A percentile compares a stretch with the other conserved stretches of the same genome.
These are phyloP conservation scores for Amylostereum areolatum DNA, from an alignment of 1,284 basidiomycete genomes.

Conservation along the genomic window DNA sequence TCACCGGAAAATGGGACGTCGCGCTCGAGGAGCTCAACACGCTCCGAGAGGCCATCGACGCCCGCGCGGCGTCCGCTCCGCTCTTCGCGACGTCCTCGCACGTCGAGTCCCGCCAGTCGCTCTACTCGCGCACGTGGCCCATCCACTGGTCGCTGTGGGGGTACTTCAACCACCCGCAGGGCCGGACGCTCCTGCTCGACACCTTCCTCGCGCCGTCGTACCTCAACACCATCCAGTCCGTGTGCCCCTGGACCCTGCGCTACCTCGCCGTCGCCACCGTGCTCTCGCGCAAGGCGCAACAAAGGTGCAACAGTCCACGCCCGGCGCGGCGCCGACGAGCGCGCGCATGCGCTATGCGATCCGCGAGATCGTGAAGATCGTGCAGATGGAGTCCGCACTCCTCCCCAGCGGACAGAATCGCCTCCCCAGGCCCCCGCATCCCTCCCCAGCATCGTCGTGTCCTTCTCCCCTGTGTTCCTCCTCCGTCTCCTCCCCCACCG, in stretches of 20 bases:
- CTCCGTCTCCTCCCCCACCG: too few relatives aligned
- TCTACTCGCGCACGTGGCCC: conserved; percentile 96
- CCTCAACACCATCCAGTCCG: conserved; percentile 97
- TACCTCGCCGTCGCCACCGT: conserved; percentile 93
- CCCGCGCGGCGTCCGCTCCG: conserved; percentile 48
- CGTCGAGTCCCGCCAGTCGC: conserved; percentile 66
- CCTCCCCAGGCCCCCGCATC: too few relatives aligned
- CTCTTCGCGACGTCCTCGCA: conserved; percentile 38
- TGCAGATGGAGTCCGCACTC: conserved; percentile 63
- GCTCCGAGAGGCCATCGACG: conserved; percentile 88
- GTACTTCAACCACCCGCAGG: conserved; percentile 95
- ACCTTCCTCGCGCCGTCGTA: conserved; percentile 95
- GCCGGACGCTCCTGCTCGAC: conserved; percentile 90
- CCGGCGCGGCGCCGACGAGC: conserved; percentile 39
- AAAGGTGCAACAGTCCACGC: too few relatives aligned
- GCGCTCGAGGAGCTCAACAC: conserved; percentile 93
- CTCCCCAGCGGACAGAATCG: too few relatives aligned
- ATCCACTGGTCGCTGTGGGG: conserved; percentile 98
- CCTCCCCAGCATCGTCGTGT: too few relatives aligned
- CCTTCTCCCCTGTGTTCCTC: too few relatives aligned
- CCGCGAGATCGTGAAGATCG: conserved; percentile 84
- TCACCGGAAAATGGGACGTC: conserved; percentile 91
- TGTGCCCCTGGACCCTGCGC: conserved; percentile 91
- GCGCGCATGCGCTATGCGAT: conserved; percentile 79
- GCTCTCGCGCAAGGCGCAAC: conserved; percentile 54